Conservation (phyloP, 331 rosid genomes). For the Cydonia oblonga region DNA sequence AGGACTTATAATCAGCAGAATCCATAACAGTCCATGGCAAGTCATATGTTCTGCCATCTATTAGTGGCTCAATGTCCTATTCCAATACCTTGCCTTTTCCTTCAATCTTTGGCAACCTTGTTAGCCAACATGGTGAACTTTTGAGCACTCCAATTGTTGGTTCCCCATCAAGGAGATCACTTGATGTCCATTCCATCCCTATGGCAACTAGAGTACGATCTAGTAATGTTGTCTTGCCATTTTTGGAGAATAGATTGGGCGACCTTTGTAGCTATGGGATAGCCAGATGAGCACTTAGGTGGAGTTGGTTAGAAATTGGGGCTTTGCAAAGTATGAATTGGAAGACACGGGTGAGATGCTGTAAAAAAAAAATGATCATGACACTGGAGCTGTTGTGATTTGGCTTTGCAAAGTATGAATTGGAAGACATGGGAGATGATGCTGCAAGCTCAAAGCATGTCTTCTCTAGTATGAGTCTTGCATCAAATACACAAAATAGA, state of each 20-base stretch:
- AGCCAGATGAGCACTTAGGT: constrained; percentile 49
- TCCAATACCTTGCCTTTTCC: constrained; percentile 93
- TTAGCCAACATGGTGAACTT: constrained; percentile 63
- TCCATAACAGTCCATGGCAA: constrained; percentile 56
- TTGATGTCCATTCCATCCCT: constrained; percentile 73
- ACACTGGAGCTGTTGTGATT: too few relatives aligned
- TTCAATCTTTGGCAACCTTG: constrained; percentile 48
- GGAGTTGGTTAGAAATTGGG: constrained; percentile 61
- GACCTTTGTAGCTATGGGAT: constrained; percentile 48
- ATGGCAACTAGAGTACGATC: constrained; percentile 81
- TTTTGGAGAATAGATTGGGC: constrained; percentile 49
- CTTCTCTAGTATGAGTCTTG: too few relatives aligned
- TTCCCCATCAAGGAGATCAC: constrained; percentile 54
- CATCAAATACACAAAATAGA: too few relatives aligned
- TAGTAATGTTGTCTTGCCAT: constrained; percentile 56
- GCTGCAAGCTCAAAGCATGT: too few relatives aligned
- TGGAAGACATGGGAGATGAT: too few relatives aligned
- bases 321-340: constrained; percentile 61
- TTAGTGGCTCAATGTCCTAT: constrained; percentile 63
- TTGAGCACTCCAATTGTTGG: constrained; percentile 23
- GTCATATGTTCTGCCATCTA: constrained; percentile 69
- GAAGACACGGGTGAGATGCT: constrained; percentile 73
- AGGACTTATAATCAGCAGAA: constrained; percentile 56
- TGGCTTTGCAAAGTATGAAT: too few relatives aligned
- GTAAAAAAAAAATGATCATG: too few relatives aligned